Evolutionary conservation across 345 rosid genomes (phyloP).

Genomic region (Psidium friedrichsthalianum): DNA sequence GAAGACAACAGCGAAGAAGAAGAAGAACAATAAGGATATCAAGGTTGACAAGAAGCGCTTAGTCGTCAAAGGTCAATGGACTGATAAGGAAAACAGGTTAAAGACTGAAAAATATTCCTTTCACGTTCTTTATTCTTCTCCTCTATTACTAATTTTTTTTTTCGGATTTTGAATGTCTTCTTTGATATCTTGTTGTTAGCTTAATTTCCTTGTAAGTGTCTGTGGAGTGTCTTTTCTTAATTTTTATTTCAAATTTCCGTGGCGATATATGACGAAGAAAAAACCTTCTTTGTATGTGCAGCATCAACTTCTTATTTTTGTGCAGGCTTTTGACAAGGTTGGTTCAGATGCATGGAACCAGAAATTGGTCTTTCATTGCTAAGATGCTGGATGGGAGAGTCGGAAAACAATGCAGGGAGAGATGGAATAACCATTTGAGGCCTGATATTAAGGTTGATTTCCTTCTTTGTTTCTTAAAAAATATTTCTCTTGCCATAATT

Average conservation of each 20-base stretch:
- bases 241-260: not conserved
- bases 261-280: not conserved
- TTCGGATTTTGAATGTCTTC: not conserved
- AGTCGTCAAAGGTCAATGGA: not conserved
- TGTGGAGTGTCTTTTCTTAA: not conserved
- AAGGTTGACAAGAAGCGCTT: not conserved
- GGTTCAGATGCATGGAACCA: constrained; percentile 40
- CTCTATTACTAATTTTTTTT: not conserved
- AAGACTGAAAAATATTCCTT: not conserved
- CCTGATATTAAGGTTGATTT: constrained; percentile 65
- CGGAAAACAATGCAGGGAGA: constrained; percentile 85
- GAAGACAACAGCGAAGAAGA: not conserved
- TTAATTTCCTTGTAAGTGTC: not conserved
- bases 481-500: not conserved
- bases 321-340: constrained; percentile 32
- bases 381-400: constrained; percentile 48
- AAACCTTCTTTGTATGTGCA: not conserved
- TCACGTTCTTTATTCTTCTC: not conserved
- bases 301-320: not conserved
- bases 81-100: not conserved
- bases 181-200: not conserved
- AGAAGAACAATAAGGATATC: not conserved
- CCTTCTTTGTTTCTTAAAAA: not conserved
- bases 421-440: constrained; percentile 84
- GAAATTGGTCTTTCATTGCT: constrained; percentile 65